Conservation (phyloP, 306 rosid genomes). For the Sphenostylis stenocarpa region DNA sequence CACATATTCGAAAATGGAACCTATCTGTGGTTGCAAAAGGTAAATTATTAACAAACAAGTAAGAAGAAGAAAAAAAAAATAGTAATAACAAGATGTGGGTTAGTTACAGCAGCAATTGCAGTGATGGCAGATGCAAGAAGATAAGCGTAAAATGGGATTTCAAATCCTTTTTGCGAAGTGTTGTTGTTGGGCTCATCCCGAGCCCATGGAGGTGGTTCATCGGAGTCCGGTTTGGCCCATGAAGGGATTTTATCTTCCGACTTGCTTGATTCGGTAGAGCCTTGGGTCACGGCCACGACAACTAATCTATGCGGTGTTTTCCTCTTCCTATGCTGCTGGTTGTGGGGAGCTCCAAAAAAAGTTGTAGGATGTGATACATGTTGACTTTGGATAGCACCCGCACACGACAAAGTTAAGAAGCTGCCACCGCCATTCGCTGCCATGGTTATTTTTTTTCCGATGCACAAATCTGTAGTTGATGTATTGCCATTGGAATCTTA, state of each 20-base stretch:
- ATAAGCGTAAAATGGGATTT: slow-evolving; percentile 67
- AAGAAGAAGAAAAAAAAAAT: background rate
- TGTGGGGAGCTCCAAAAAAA: background rate
- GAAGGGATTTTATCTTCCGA: slow-evolving; percentile 81
- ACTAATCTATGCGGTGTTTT: background rate
- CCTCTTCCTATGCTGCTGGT: background rate
- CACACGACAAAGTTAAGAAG: background rate
- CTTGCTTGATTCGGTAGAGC: slow-evolving; percentile 75
- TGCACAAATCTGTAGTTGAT: background rate
- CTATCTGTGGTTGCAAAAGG: slow-evolving; percentile 52
- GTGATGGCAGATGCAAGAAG: slow-evolving; percentile 82
- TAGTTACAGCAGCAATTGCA: slow-evolving; percentile 91
- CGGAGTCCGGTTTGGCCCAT: slow-evolving; percentile 86
- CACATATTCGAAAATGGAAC: slow-evolving; percentile 88
- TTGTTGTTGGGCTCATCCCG: slow-evolving; percentile 47
- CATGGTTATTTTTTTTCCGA: slow-evolving; percentile 15
- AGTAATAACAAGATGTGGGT: background rate
- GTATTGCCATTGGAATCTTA: slow-evolving; percentile 19
- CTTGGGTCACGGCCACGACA: slow-evolving; percentile 65
- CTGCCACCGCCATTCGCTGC: background rate
- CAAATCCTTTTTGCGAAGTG: slow-evolving; percentile 44
- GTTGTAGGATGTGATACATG: slow-evolving; percentile 7
- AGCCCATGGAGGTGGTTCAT: slow-evolving; percentile 97
- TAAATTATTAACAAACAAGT: background rate
- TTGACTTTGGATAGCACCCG: background rate